Base-by-base conservation (phyloP, 306 rosid genomes). In the Ceratonia siliqua region DNA sequence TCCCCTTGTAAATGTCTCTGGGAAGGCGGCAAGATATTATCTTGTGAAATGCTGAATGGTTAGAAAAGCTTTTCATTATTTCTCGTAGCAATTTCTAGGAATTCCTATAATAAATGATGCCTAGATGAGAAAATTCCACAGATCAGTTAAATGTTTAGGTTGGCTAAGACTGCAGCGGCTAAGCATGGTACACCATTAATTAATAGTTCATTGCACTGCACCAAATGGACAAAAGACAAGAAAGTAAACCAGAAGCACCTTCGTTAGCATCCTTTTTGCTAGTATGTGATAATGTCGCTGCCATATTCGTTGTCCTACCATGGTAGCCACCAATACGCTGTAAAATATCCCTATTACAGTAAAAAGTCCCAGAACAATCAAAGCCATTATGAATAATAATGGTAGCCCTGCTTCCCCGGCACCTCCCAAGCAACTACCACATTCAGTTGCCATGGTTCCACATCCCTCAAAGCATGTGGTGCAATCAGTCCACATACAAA, bases 361-460 rank as follows among this genome's bases (percentile, higher is more conserved):
- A 72, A 94, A 94, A 77, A 95, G 94, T 72, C 96, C 98, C 72
- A 92, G 66, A 78, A 90, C 92, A 81, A 95, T 52, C 88, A 95
- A 78, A 68, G 96, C 92, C 97, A 89, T 91, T 72, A 94, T 89
- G 64, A 89, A 90, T 71, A 94, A 70, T 78, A 94, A 68, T 14
- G 99, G 99, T 61, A 92, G 82, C 59, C 97, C 99, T 36, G 97
- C 99, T 87, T 94, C 99, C 78, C 99, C 96, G 52, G 99, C 96
- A 77, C 99, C 99, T 53, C 97, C 97, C 79, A 94, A 78, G 86
- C 99, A 94, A 76, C 98, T 92, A 64, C 97, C 93, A 71, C 99
- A 92, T 83, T 94, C 99, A 48, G 91, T 89, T 39, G 93, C 93
- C 91, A 94, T 87, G 73, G 93, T 90, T 59, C 96, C 99, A 83